Percentiles rank a stretch among this genome's conserved stretches.
Conservation (phyloP, 179 eudicot genomes). For the Pouteria campechiana region DNA sequence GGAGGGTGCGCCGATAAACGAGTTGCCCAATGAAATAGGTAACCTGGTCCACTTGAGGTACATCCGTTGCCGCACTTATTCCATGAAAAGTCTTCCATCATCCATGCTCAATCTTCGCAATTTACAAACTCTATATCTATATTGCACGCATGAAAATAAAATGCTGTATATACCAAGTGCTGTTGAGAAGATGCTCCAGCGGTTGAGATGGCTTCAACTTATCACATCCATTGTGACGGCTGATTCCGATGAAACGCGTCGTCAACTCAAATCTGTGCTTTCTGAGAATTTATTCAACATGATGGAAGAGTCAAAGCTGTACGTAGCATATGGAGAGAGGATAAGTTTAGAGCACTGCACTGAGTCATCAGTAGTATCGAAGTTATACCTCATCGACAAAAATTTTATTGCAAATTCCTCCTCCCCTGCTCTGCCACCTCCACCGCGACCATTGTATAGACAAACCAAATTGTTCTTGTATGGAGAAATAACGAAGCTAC, state of each 20-base stretch:
- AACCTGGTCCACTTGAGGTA: constrained; percentile 1
- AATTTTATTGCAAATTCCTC: neutral
- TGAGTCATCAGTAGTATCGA: neutral
- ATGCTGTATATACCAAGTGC: no score
- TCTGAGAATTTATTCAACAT: no score
- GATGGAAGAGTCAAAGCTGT: no score
- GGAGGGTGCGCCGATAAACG: constrained; percentile 4
- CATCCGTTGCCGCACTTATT: neutral
- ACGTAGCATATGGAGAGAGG: no score
- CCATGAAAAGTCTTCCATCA: constrained; percentile 6
- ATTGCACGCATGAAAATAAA: no score
- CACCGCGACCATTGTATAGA: neutral
- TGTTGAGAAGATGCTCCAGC: constrained; percentile 9
- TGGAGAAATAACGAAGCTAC: no score
- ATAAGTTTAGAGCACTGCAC: no score
- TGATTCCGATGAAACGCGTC: no score
- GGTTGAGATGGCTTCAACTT: constrained; percentile 1
- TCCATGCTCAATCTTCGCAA: constrained; percentile 3
- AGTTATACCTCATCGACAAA: neutral
- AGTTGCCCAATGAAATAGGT: constrained; percentile 3
- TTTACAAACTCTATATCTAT: no score
- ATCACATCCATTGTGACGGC: neutral
- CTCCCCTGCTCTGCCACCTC: no score
- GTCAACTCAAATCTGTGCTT: no score
- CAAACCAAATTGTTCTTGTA: neutral